These are phyloP conservation scores for Pulveroboletus sp. DNA, from an alignment of 768 basidiomycete species.

Conservation along the genomic window DNA sequence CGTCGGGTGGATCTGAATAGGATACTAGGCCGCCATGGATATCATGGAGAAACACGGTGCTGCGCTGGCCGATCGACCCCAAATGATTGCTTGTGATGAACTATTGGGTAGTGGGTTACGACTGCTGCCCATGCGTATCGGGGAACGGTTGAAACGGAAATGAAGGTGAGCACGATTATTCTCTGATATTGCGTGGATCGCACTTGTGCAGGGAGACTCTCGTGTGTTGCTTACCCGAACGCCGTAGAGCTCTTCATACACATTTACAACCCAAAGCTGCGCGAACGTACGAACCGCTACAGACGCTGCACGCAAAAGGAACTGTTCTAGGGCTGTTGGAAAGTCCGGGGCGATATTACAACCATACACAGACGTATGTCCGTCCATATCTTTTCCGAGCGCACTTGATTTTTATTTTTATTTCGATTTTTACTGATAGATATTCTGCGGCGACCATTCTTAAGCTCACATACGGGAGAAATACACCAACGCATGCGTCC, in stretches of 20 bases:
- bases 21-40: constrained; percentile 46
- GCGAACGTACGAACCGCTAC: constrained; percentile 39
- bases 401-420: neutral
- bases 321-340: constrained; percentile 11
- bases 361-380: constrained; percentile 29
- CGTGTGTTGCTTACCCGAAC: neutral
- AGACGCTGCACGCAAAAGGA: constrained; percentile 31
- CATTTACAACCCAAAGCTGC: constrained; percentile 48
- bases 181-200: too few species aligned
- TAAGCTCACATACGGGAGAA: constrained; percentile 20
- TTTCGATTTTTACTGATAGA: constrained; percentile 1
- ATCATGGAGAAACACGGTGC: constrained; percentile 59
- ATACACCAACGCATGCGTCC: constrained; percentile 5
- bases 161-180: constrained; percentile 35
- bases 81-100: constrained; percentile 44
- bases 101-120: constrained; percentile 51
- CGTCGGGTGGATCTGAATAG: neutral
- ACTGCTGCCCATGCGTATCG: constrained; percentile 42
- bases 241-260: constrained; percentile 45
- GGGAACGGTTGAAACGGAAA: constrained; percentile 51
- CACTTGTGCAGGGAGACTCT: neutral
- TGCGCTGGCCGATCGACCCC: constrained; percentile 42
- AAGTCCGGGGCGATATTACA: constrained; percentile 4
- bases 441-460: constrained; percentile 15
- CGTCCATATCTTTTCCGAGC: constrained; percentile 33